A percentile compares a stretch with the other conserved stretches of the same genome.
Evolutionary conservation across 371 early-diverging fungal genomes (phyloP).

Genomic region (Mucor racemosus): DNA sequence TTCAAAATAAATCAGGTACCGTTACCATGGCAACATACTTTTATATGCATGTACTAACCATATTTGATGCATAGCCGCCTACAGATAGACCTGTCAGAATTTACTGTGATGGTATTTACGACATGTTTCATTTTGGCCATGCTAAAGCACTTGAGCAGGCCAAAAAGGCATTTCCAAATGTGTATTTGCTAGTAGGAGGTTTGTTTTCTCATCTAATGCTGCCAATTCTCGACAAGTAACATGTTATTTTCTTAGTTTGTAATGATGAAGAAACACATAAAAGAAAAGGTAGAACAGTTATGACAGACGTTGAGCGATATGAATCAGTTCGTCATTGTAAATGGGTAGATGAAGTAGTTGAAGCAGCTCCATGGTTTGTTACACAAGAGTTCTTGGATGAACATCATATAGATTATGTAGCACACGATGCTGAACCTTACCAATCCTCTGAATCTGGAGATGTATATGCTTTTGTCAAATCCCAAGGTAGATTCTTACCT

Average conservation of each 20-base stretch:
- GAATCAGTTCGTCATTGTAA: constrained; percentile 91
- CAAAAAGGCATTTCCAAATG: constrained; percentile 90
- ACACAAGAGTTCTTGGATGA: constrained; percentile 84
- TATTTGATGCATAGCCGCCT: constrained; percentile 54
- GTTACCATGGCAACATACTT: neutral
- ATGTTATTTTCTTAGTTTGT: constrained; percentile 58
- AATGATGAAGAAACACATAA: constrained; percentile 79
- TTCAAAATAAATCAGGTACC: constrained; percentile 29
- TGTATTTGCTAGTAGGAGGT: constrained; percentile 90
- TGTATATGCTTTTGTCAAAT: constrained; percentile 91
- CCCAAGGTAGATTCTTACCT: constrained; percentile 83
- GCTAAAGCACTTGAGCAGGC: constrained; percentile 93
- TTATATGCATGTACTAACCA: neutral
- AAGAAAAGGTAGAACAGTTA: constrained; percentile 89
- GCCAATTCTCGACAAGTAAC: constrained; percentile 13
- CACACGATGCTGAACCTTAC: constrained; percentile 96
- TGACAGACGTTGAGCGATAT: constrained; percentile 82
- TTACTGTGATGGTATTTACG: constrained; percentile 94
- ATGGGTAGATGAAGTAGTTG: constrained; percentile 94
- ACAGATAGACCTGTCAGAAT: constrained; percentile 79
- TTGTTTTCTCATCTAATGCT: neutral
- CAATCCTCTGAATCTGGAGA: constrained; percentile 76
- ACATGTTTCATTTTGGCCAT: constrained; percentile 96
- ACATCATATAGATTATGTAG: constrained; percentile 92
- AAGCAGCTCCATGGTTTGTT: constrained; percentile 88